phyloP scores from a whole-genome alignment of 495 filamentous ascomycete species.

The Lophiostoma macrostomum region DNA sequence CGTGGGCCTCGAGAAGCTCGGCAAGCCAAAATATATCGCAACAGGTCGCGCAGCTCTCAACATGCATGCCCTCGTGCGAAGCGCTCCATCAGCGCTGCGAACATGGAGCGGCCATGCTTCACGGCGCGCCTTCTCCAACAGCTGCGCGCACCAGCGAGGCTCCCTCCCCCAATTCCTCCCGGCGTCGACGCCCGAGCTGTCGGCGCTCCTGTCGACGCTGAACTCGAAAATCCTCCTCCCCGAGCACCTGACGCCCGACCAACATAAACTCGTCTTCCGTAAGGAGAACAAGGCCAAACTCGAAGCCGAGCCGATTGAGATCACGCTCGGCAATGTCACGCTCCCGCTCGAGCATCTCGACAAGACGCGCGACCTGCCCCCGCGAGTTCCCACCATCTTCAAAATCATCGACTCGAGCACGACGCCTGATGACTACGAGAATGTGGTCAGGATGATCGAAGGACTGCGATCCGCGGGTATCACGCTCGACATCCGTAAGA shows the following conservation, averaged over 20 bases:
- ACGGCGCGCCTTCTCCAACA: slow-evolving; percentile 21
- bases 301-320: slow-evolving; percentile 38
- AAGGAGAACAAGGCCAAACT: slow-evolving; percentile 29
- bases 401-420: slow-evolving; percentile 30
- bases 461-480: slow-evolving; percentile 31
- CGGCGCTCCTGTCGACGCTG: slow-evolving; percentile 31
- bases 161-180: slow-evolving; percentile 35
- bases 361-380: slow-evolving; percentile 35
- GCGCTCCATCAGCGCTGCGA: slow-evolving; percentile 13
- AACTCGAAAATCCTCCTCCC: slow-evolving; percentile 42
- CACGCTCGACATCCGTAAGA: slow-evolving; percentile 3
- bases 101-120: slow-evolving; percentile 7
- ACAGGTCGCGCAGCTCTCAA: too few species aligned
- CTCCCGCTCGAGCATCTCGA: slow-evolving; percentile 39
- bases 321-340: slow-evolving; percentile 40
- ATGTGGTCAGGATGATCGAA: slow-evolving; percentile 37
- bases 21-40: background rate
- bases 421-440: slow-evolving; percentile 37
- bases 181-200: slow-evolving; percentile 36
- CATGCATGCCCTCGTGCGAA: slow-evolving; percentile 24
- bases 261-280: slow-evolving; percentile 39
- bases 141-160: slow-evolving; percentile 14
- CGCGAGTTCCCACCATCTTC: slow-evolving; percentile 22
- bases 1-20: background rate
- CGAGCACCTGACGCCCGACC: slow-evolving; percentile 33